Evolutionary conservation across 345 rosid species (phyloP).

Genomic region (Mallotus nudiflorus): DNA sequence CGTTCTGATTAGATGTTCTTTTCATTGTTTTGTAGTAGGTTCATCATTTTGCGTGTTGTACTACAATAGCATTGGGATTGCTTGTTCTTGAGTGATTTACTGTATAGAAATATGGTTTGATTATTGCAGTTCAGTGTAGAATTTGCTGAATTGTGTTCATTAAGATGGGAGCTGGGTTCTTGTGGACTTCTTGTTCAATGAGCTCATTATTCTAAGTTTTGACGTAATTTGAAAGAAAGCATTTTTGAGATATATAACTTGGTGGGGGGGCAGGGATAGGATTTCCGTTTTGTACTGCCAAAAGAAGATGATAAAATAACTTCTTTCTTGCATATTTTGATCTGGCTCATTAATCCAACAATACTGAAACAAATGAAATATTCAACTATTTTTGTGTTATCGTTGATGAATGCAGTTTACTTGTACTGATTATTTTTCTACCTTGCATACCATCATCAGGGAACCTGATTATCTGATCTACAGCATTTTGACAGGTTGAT

Average conservation of each 20-base stretch:
- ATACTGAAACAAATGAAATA: background rate
- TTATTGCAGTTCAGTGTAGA: background rate
- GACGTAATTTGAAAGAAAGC: too few relatives aligned
- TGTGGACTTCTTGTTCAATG: too few relatives aligned
- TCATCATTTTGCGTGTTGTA: background rate
- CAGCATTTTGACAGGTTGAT: slow-evolving; percentile 70
- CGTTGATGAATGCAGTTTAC: background rate
- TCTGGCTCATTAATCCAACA: too few relatives aligned
- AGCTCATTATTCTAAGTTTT: too few relatives aligned
- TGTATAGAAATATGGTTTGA: background rate
- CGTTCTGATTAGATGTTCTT: background rate
- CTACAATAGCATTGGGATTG: background rate
- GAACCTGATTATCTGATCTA: slow-evolving; percentile 62
- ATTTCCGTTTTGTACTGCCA: background rate
- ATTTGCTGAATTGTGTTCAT: background rate
- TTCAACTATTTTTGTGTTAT: too few relatives aligned
- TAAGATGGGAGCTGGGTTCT: too few relatives aligned
- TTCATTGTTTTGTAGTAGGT: background rate
- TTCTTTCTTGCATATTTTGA: background rate
- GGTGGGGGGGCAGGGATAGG: too few relatives aligned
- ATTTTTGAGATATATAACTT: too few relatives aligned
- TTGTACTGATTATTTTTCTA: slow-evolving; percentile 2
- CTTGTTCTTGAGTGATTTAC: background rate
- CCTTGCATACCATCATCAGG: background rate
- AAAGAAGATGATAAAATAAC: too few relatives aligned